Conservation (phyloP, 2,329 filamentous ascomycete genomes). For the Beauveria pseudobassiana region DNA sequence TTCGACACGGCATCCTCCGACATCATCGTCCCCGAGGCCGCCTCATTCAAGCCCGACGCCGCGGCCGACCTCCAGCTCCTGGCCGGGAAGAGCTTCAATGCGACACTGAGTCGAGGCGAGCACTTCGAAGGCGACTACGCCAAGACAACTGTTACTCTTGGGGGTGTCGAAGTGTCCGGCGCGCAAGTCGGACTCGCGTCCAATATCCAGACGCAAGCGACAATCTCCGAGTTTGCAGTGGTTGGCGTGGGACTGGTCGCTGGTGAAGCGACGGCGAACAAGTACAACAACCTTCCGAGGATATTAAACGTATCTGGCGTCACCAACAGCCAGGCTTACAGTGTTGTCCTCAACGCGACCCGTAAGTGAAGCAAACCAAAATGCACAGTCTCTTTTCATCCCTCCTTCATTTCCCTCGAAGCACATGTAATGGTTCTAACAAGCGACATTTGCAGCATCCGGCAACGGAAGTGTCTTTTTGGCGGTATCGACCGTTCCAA, state of each 20-base stretch:
- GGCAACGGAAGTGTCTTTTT: slow-evolving; percentile 1
- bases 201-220: not conserved
- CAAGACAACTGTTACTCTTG: not conserved
- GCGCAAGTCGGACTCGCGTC: not conserved
- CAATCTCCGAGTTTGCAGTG: not conserved
- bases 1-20: not conserved
- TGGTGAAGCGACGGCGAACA: not conserved
- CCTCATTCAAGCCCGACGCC: not conserved
- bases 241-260: not conserved
- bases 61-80: not conserved
- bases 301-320: not conserved
- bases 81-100: not conserved
- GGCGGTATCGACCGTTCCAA: slow-evolving; percentile 5
- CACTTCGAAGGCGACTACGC: not conserved
- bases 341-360: not conserved
- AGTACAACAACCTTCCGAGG: not conserved
- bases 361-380: not conserved
- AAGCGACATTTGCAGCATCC: not conserved
- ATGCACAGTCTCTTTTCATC: not conserved
- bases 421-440: not conserved
- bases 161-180: not conserved
- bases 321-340: not conserved
- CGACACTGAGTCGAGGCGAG: not conserved
- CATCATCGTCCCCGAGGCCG: not conserved
- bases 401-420: too few relatives aligned